phyloP scores from a whole-genome alignment of 345 rosid genomes.

The Cochlearia excelsa region DNA sequence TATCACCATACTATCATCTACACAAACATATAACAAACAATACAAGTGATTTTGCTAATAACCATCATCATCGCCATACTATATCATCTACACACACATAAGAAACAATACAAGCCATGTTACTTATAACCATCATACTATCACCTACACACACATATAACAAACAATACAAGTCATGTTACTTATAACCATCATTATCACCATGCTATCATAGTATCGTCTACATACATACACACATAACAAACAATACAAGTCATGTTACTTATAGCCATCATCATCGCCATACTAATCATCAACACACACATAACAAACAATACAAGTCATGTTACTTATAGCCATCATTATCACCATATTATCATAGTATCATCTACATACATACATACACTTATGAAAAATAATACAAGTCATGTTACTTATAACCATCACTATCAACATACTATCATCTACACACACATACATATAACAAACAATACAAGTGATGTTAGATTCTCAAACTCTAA shows the following conservation, averaged over 20 bases:
- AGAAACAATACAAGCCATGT: no score
- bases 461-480: background rate
- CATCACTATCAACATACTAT: constrained; percentile 91
- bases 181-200: background rate
- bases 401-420: constrained; percentile 19
- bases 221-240: no score
- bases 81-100: no score
- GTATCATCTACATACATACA: constrained; percentile 58
- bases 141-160: constrained; percentile 53
- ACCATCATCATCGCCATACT: constrained; percentile 87
- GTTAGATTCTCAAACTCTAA: background rate
- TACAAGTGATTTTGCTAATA: no score
- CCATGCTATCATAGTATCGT: background rate
- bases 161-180: background rate
- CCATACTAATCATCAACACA: constrained; percentile 39
- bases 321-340: no score
- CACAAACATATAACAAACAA: no score
- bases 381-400: background rate
- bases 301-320: no score
- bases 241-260: no score
- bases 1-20: background rate
- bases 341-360: no score
- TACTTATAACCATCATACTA: constrained; percentile 14
- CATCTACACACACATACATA: constrained; percentile 49
- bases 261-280: constrained; percentile 63